These are phyloP conservation scores for Cyclostephanos invisitatus DNA, from an alignment of 108 stramenopile genomes.

Conservation along the genomic window DNA sequence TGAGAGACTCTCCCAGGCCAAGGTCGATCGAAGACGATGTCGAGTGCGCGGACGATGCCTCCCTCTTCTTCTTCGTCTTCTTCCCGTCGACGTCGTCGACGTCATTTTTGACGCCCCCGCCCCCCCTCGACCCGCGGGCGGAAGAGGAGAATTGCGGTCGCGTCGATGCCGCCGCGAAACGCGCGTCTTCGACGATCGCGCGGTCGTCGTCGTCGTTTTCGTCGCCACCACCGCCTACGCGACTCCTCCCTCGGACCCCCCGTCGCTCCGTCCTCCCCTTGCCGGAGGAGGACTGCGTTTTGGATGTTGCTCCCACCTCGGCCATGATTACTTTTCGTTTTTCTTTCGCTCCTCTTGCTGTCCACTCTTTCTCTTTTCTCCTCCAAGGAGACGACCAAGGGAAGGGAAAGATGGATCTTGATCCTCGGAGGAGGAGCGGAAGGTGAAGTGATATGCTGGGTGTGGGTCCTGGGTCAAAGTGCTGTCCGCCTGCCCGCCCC, in stretches of 20 bases:
- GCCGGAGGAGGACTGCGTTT: not conserved
- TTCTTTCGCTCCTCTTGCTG: not conserved
- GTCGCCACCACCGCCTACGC: not conserved
- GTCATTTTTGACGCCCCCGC: not conserved
- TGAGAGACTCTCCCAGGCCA: slow-evolving; percentile 22
- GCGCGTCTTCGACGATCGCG: slow-evolving; percentile 48
- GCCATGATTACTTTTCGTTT: not conserved
- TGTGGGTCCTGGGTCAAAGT: too few species aligned
- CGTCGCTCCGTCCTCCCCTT: not conserved
- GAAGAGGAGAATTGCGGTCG: slow-evolving; percentile 58
- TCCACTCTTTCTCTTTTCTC: too few species aligned
- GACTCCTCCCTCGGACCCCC: not conserved
- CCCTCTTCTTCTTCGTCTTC: slow-evolving; percentile 10
- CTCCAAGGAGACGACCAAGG: too few species aligned
- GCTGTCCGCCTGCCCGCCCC: too few species aligned
- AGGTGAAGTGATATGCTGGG: too few species aligned
- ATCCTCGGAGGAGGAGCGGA: too few species aligned
- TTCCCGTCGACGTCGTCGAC: not conserved
- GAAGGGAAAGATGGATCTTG: too few species aligned
- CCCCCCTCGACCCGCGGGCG: slow-evolving; percentile 9
- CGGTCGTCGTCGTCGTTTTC: not conserved
- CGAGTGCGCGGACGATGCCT: not conserved
- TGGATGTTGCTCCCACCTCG: not conserved
- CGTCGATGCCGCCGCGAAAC: slow-evolving; percentile 66
- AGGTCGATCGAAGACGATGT: not conserved